Evolutionary conservation across 257 asterid genomes (phyloP).

Genomic region (Solanum gandarillasii): DNA sequence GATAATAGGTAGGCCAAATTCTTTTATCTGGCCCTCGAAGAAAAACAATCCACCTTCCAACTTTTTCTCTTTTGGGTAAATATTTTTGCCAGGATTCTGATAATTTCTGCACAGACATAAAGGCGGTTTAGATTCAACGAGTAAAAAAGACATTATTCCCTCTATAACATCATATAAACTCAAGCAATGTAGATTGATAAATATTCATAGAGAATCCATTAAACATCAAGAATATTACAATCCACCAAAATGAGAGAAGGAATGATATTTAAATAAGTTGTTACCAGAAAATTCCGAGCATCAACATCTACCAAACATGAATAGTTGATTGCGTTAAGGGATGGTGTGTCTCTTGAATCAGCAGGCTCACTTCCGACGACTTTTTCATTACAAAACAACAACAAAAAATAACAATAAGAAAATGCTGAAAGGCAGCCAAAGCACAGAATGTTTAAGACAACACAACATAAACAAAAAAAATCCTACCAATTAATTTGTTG

Average conservation of each 20-base stretch:
- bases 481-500: no score
- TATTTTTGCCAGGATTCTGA: neutral
- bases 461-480: no score
- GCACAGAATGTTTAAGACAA: no score
- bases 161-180: neutral
- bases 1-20: neutral
- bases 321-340: neutral
- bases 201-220: no score
- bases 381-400: no score
- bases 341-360: neutral
- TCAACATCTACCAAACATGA: neutral
- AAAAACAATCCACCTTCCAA: neutral
- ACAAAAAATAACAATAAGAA: no score
- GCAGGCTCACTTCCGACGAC: neutral
- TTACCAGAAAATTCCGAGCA: no score
- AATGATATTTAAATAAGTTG: no score
- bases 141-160: neutral
- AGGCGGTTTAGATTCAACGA: neutral
- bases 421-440: no score
- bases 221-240: no score
- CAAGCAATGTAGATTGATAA: no score
- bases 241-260: no score
- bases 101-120: slow-evolving; percentile 1
- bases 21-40: neutral
- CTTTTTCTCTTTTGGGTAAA: neutral